Evolutionary conservation across 805 yeast species (phyloP), one percentile per base, ranked within the genome.

Genomic region (Helenozyma rhizophorensis): DNA sequence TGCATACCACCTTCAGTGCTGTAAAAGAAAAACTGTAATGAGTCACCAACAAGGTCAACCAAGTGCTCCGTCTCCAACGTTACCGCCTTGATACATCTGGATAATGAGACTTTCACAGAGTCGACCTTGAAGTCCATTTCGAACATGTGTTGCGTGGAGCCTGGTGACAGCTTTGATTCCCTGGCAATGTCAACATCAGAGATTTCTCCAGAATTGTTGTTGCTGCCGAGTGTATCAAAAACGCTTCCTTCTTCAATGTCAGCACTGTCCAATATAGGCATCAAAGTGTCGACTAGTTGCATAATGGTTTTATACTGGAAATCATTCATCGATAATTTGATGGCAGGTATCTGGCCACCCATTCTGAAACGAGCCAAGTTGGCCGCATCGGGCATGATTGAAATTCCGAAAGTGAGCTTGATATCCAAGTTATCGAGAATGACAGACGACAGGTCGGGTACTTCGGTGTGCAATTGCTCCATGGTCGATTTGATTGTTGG

Each of bases 271-370:
- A 45, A 24, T 25, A 51, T 45, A 2, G 96, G 97, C 9, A 87
- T 68, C 14, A 81, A 75, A 8, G 67, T 72, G 30, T 82, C 83
- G 21, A 90, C 62, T 27, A 90, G 62, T 36, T 79, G 77, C 90
- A 93, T 80, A 49, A 93, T 65, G 1, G 87, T 77, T 55, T 87
- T 84, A 60, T 94, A 94, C 54, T 94, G 96, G 48, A 79, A 83
- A 53, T 93, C 97, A 46, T 85, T 85, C 50, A 93, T 54, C 19
- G 83, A 72, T 4, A 93, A 78, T 19, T 70, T 69, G 40, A 94
- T 70, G 21, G 63, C 62, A 0, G 96, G 95, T 10, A 93, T 72
- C 37, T 78, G 77, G 10, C 93, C 96, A 19, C 85, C 76, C 2
- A 89, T 67, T 50, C 74, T 78, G 41, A 87, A 65, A 43, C 74